Conservation (phyloP, 768 basidiomycete species). For the Galerina sulciceps region DNA sequence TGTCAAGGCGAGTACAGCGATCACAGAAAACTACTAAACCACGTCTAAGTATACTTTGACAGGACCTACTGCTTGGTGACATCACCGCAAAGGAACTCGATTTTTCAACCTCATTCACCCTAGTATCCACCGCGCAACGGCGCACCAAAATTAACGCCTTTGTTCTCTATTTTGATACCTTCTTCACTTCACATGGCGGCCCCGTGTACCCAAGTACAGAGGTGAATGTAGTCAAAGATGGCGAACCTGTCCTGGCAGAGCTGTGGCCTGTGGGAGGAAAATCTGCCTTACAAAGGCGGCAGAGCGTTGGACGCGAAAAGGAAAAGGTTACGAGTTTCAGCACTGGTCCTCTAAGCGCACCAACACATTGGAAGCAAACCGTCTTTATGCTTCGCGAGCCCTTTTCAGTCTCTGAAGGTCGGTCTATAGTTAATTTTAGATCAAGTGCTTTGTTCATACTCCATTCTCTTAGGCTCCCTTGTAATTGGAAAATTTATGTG, state of each 20-base stretch:
- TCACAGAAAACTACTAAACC: background rate
- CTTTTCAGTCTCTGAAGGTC: slow-evolving; percentile 76
- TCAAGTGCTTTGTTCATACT: background rate
- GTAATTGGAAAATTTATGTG: slow-evolving; percentile 85
- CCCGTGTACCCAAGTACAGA: slow-evolving; percentile 54
- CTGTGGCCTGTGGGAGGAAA: slow-evolving; percentile 81
- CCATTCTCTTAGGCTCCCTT: slow-evolving; percentile 58
- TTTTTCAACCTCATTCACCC: slow-evolving; percentile 77
- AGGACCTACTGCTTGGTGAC: slow-evolving; percentile 79
- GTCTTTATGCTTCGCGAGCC: slow-evolving; percentile 85
- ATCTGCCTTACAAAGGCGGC: slow-evolving; percentile 58
- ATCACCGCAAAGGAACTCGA: slow-evolving; percentile 75
- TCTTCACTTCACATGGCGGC: slow-evolving; percentile 70
- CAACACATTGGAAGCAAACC: slow-evolving; percentile 98
- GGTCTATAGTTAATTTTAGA: slow-evolving; percentile 20
- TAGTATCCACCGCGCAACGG: slow-evolving; percentile 65
- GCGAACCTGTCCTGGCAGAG: slow-evolving; percentile 71
- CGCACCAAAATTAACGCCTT: slow-evolving; percentile 76
- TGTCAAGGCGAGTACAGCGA: slow-evolving; percentile 60
- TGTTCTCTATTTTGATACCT: slow-evolving; percentile 94
- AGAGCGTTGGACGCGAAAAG: slow-evolving; percentile 54
- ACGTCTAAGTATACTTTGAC: background rate
- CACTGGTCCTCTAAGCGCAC: slow-evolving; percentile 84
- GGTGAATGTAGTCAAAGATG: slow-evolving; percentile 60
- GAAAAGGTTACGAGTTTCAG: slow-evolving; percentile 77